Evolutionary conservation across 2,329 filamentous ascomycete genomes (phyloP).

Genomic region (Colletotrichum destructivum): DNA sequence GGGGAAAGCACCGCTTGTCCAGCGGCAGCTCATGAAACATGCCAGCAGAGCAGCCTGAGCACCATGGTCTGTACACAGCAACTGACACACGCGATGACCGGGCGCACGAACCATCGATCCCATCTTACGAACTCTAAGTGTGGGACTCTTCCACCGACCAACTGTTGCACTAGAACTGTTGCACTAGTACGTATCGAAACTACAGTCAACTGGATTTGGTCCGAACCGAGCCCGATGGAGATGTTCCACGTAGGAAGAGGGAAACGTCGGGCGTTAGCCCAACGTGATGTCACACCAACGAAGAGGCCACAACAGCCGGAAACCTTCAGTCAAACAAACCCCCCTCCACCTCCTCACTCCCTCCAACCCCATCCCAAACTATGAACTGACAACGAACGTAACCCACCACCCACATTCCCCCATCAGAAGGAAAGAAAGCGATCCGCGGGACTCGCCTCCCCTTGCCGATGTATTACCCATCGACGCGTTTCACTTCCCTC

Average conservation of each 20-base stretch:
- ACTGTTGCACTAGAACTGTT: not conserved
- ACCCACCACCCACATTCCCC: too few species aligned
- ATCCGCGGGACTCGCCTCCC: too few species aligned
- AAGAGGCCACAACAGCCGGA: too few species aligned
- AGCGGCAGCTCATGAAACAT: constrained; percentile 20
- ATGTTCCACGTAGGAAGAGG: not conserved
- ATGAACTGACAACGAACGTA: too few species aligned
- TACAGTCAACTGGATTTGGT: too few species aligned
- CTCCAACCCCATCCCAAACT: not conserved
- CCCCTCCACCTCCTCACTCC: not conserved
- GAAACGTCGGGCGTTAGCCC: not conserved
- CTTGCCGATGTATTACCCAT: too few species aligned
- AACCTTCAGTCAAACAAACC: too few species aligned
- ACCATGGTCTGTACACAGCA: not conserved
- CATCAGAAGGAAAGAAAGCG: too few species aligned
- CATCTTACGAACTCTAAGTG: not conserved
- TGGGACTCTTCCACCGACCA: not conserved
- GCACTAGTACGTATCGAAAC: too few species aligned
- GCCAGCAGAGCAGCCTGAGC: constrained; percentile 3
- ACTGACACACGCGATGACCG: not conserved
- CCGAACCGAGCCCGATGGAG: not conserved
- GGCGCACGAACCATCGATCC: not conserved
- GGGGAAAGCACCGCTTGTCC: not conserved
- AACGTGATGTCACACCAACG: not conserved
- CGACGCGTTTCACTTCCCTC: too few species aligned